Conservation (phyloP, 2,329 filamentous ascomycete species). For the Fusarium chaquense region DNA sequence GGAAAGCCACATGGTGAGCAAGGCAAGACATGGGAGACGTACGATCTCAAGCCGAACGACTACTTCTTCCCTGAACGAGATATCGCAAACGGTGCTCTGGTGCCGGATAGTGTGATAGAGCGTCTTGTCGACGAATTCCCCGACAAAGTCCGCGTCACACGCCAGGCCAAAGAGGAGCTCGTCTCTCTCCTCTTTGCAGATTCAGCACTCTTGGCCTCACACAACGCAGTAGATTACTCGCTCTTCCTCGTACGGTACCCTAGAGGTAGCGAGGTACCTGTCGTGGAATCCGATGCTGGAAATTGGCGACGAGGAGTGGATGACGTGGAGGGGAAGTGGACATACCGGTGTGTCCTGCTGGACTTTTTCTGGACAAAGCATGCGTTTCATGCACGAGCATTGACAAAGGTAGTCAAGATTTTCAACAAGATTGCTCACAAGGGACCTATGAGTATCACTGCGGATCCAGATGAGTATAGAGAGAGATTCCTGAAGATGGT, state of each 20-base stretch:
- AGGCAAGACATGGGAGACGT: conserved; percentile 71
- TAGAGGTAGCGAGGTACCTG: neutral
- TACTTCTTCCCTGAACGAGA: conserved; percentile 84
- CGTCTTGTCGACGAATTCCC: conserved; percentile 75
- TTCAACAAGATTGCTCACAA: conserved; percentile 73
- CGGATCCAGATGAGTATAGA: conserved; percentile 75
- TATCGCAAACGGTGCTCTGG: conserved; percentile 71
- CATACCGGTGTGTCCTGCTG: conserved; percentile 75
- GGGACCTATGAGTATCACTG: conserved; percentile 81
- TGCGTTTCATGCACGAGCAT: conserved; percentile 71
- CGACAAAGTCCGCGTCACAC: conserved; percentile 71
- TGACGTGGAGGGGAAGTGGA: conserved; percentile 72
- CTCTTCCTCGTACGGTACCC: conserved; percentile 73
- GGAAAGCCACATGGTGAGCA: conserved; percentile 63
- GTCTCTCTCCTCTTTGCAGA: conserved; percentile 68
- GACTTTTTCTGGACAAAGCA: conserved; percentile 87
- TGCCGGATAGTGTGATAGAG: conserved; percentile 73
- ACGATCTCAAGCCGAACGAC: conserved; percentile 78
- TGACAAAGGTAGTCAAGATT: conserved; percentile 73
- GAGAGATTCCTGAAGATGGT: conserved; percentile 65
- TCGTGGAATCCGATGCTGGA: conserved; percentile 37
- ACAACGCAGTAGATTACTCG: conserved; percentile 80
- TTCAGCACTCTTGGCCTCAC: conserved; percentile 70
- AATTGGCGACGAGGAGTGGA: conserved; percentile 71
- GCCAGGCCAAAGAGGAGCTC: conserved; percentile 67